Percentiles rank a stretch among this genome's conserved stretches.
phyloP scores from a whole-genome alignment of 192 early-diverging fungal genomes.

The Coemansia sp. region DNA sequence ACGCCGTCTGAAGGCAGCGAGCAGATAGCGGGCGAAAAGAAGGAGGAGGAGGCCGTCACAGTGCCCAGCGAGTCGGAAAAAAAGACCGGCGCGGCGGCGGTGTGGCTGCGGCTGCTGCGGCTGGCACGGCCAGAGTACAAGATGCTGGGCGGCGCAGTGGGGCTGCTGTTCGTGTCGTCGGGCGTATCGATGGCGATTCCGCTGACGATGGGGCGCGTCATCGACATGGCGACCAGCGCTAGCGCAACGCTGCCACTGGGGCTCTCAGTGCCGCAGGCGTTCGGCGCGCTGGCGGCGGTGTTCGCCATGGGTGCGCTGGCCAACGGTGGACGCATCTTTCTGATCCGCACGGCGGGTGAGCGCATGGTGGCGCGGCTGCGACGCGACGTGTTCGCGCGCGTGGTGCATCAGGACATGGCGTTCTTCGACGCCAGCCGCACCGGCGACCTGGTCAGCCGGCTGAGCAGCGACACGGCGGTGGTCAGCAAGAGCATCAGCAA shows the following conservation, averaged over 20 bases:
- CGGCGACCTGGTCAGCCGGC: constrained; percentile 76
- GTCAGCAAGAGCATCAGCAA: constrained; percentile 73
- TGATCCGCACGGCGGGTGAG: constrained; percentile 61
- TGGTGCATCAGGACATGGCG: constrained; percentile 60
- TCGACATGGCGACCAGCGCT: constrained; percentile 62
- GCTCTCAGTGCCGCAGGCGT: constrained; percentile 54
- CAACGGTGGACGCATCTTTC: constrained; percentile 57
- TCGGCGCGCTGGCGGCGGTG: constrained; percentile 50
- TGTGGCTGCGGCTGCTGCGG: constrained; percentile 48
- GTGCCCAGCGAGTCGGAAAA: constrained; percentile 2
- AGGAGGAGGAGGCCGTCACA: not conserved
- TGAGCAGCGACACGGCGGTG: constrained; percentile 72
- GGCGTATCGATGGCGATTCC: constrained; percentile 63
- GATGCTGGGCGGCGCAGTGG: constrained; percentile 55
- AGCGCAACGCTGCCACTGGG: constrained; percentile 43
- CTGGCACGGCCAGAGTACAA: constrained; percentile 47
- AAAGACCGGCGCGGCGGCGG: constrained; percentile 21
- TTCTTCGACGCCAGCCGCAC: constrained; percentile 63
- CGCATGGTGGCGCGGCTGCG: constrained; percentile 57
- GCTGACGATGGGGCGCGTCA: constrained; percentile 66
- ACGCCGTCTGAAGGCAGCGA: too few relatives aligned
- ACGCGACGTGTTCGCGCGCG: constrained; percentile 50
- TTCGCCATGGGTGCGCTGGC: constrained; percentile 57
- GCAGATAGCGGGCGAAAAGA: too few relatives aligned
- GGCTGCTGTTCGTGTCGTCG: constrained; percentile 59